Percentiles rank a stretch among this genome's conserved stretches.
phyloP scores from a whole-genome alignment of 2,329 filamentous ascomycete species.

The Colletotrichum noveboracense region DNA sequence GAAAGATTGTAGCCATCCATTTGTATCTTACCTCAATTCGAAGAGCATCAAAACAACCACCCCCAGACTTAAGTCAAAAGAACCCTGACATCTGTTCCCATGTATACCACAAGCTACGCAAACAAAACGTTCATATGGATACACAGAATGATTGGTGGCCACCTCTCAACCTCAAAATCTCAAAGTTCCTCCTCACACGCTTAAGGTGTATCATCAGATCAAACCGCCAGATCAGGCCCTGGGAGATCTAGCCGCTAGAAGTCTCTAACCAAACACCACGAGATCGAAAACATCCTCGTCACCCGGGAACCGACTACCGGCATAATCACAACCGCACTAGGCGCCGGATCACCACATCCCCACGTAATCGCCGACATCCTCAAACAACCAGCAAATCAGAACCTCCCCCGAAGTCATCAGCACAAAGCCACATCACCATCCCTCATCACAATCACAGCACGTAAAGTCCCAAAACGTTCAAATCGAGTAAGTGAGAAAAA shows the following conservation, averaged over 20 bases:
- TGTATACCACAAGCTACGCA: too few species aligned
- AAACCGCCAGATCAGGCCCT: fast-evolving
- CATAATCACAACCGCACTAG: not conserved
- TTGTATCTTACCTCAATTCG: not conserved
- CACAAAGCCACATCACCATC: not conserved
- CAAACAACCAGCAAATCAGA: not conserved
- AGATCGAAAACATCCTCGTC: not conserved
- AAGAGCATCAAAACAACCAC: not conserved
- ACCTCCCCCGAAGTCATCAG: not conserved
- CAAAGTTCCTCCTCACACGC: not conserved
- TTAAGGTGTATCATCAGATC: not conserved
- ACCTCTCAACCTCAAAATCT: not conserved
- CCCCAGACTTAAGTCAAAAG: too few species aligned
- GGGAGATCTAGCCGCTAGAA: not conserved
- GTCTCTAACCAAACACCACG: not conserved
- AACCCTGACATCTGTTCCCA: too few species aligned
- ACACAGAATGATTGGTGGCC: too few species aligned
- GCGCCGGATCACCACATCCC: not conserved
- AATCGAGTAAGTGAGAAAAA: not conserved
- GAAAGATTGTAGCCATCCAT: not conserved
- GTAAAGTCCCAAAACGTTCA: not conserved
- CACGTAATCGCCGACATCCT: not conserved
- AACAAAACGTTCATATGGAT: too few species aligned
- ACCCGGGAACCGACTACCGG: not conserved
- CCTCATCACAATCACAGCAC: not conserved